Percentiles rank a stretch among this genome's conserved stretches.
Conservation (phyloP, 2,329 filamentous ascomycete genomes). For the Colletotrichum brevisporum region DNA sequence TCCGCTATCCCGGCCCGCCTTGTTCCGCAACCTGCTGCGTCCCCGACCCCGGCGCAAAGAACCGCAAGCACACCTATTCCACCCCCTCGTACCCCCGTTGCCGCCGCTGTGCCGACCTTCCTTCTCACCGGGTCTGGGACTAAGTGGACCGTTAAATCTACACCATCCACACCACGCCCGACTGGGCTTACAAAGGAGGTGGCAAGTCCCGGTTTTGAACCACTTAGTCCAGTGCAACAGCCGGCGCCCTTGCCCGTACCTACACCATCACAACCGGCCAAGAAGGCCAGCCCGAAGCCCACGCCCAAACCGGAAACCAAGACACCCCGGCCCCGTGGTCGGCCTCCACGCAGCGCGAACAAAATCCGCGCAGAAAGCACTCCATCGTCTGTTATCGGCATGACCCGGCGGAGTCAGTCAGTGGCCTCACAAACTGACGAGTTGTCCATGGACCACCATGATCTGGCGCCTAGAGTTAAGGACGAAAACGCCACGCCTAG, state of each 20-base stretch:
- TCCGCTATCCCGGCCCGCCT: conserved; percentile 59
- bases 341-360: conserved; percentile 54
- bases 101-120: conserved; percentile 44
- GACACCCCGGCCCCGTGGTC: conserved; percentile 50
- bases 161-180: conserved; percentile 69
- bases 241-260: conserved; percentile 54
- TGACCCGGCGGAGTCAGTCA: conserved; percentile 60
- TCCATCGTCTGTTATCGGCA: conserved; percentile 47
- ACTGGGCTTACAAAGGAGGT: conserved; percentile 49
- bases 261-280: conserved; percentile 48
- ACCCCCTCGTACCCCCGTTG: conserved; percentile 52
- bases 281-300: conserved; percentile 54
- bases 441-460: conserved; percentile 59
- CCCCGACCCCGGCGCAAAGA: conserved; percentile 50
- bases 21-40: conserved; percentile 54
- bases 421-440: conserved; percentile 64
- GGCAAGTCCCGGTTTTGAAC: conserved; percentile 70
- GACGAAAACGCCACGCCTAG: conserved; percentile 67
- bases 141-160: conserved; percentile 70
- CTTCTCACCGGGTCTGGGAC: conserved; percentile 62
- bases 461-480: conserved; percentile 64
- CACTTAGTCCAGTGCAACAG: conserved; percentile 68
- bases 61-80: conserved; percentile 48
- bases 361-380: conserved; percentile 53
- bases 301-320: conserved; percentile 53